Base-by-base conservation (phyloP, 352 stramenopile genomes). In the Elongisporangium anandrum region DNA sequence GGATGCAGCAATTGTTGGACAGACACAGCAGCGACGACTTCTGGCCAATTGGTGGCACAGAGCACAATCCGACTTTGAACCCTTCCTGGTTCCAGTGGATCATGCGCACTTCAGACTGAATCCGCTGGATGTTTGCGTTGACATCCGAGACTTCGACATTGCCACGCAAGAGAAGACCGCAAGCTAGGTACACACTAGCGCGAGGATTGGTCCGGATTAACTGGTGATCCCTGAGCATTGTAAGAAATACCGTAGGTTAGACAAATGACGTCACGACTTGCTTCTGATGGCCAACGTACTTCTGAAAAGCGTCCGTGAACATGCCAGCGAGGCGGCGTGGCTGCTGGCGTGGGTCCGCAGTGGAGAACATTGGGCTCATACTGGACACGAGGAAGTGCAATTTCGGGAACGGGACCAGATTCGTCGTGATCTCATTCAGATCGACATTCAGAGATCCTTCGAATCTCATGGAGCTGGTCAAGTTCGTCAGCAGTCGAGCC, bases 71-170 rank as follows among this genome's bases (percentile, higher is more conserved):
- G 20, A 95, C 69, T 64, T 97, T 97, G 69, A 97, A 97, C 13
- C 90, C 90, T 60, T 97, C 91, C 45, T 79, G 76, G 58, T 97
- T 97, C 90, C 90, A 97, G 41, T 82, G 73, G 38, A 94, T 91
- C 80, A 97, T 92, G n/a, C 75, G 65, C 52, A 97, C 75, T 57
- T 93, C 73, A 0, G 78, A 73, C 57, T 90, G 76, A 24, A 97
- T 61, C 4, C 81, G 81, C 64, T 95, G 73, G 29, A 97, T 90
- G 64, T 94, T 95, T n/a, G 73, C 59, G 55, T 96, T 94, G 54
- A 97, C 79, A 56, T 97, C 86, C 29, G 87, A 95, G 23, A 96
- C 74, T 56, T 92, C 77, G 4, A 97, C 86, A 52, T 91, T 75
- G 23, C 90, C 89, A 26, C 90, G 75, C n/a, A 95, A 61, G 13